Evolutionary conservation across 2,329 filamentous ascomycete species (phyloP).

Genomic region (Phialophora macrospora): DNA sequence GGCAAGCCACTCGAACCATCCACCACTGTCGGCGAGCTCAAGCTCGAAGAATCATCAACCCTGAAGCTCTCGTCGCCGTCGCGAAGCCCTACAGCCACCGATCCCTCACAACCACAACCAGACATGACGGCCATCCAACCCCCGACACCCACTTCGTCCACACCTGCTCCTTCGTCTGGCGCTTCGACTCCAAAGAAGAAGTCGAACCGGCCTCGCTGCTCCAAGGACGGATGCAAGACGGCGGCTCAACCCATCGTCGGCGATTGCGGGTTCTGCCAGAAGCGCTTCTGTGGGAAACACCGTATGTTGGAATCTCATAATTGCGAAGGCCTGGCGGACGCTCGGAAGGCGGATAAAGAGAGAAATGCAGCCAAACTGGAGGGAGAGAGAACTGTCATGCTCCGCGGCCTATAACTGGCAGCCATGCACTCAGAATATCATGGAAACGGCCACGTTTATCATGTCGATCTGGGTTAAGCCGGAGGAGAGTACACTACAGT

Average conservation of each 20-base stretch:
- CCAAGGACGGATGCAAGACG: slow-evolving; percentile 85
- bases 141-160: slow-evolving; percentile 47
- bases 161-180: slow-evolving; percentile 52
- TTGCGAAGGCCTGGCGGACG: slow-evolving; percentile 91
- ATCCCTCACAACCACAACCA: slow-evolving; percentile 47
- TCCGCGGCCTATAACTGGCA: slow-evolving; percentile 76
- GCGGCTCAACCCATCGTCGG: slow-evolving; percentile 90
- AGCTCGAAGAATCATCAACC: slow-evolving; percentile 35
- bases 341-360: slow-evolving; percentile 96
- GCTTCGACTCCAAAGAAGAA: slow-evolving; percentile 49
- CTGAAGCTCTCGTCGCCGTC: slow-evolving; percentile 49
- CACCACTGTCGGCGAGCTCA: slow-evolving; percentile 39
- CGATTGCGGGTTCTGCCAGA: slow-evolving; percentile 92
- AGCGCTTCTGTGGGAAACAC: slow-evolving; percentile 94
- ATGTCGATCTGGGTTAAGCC: background rate
- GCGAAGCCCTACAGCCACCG: slow-evolving; percentile 32
- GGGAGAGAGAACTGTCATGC: slow-evolving; percentile 88
- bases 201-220: slow-evolving; percentile 72
- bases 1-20: slow-evolving; percentile 58
- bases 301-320: slow-evolving; percentile 91
- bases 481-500: background rate
- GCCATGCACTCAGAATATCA: background rate
- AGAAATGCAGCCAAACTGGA: slow-evolving; percentile 92
- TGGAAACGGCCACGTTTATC: background rate
- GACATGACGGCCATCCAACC: slow-evolving; percentile 57